Evolutionary conservation across 2,329 filamentous ascomycete species (phyloP), one percentile per base, ranked within the genome.

Genomic region (Pyricularia sp.): DNA sequence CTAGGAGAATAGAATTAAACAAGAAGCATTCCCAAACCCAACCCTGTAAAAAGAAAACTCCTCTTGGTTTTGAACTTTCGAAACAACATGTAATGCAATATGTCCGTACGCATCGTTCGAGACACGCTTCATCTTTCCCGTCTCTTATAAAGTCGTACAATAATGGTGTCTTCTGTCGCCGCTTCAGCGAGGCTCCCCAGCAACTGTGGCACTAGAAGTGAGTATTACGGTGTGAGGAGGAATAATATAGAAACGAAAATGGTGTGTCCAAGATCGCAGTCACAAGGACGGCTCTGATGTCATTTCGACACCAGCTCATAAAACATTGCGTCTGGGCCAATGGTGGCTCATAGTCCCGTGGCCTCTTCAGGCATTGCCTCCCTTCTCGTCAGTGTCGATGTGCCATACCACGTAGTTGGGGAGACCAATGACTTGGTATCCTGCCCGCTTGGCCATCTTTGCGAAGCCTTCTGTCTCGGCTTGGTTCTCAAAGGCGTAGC

Each of bases 381-480:
- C 84, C 82, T 97, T 96, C 80, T 99, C 94, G 65, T 93, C 86
- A 2, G 94, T 99, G 75, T 99, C 94, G 72, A 96, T 90, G 75
- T 99, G 94, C 94, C 94, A 99, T 66, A 99, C 93, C 63, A 99
- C 88, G 75, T 99, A 99, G 76, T 99, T 99, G 57, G 93, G 94
- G 65, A 99, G 81, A 60, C 94, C 94, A 70, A 91, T 85, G 30
- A 99, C 94, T 72, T 91, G 84, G 75, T 97, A 97, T 60, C 94
- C 94, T 22, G 94, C 94, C 68, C 92, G 84, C 79, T 96, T 97
- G 66, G 94, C 94, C 94, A 99, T 99, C 76, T 96, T 96, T 49
- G 94, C 94, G 73, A 99, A 99, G 7, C 94, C 94, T 78, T 99
- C 94, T 4, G 94, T 99, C 78, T 99, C 94, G 68, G 94, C 94